A percentile compares a stretch with the other conserved stretches of the same genome.
phyloP scores from a whole-genome alignment of 1,284 basidiomycete species.

The Apiotrichum veenhuisii region DNA sequence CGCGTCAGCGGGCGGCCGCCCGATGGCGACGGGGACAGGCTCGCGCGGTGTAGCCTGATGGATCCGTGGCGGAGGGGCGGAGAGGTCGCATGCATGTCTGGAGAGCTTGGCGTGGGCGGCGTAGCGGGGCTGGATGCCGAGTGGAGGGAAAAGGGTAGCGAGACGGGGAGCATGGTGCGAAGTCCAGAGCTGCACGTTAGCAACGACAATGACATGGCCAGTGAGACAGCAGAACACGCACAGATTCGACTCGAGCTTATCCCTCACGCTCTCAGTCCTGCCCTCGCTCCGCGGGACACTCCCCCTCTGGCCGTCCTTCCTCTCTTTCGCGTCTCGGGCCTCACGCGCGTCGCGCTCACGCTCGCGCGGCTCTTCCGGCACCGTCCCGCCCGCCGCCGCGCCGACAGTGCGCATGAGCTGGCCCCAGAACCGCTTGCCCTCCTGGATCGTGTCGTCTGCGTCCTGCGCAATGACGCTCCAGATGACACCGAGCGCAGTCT shows the following conservation, averaged over 20 bases:
- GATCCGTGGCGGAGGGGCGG: not conserved
- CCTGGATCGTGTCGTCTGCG: conserved; percentile 21
- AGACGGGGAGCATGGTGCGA: conserved; percentile 5
- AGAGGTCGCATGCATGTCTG: not conserved
- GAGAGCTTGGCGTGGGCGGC: not conserved
- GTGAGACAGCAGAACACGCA: too few species aligned
- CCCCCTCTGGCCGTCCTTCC: too few species aligned
- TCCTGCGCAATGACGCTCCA: conserved; percentile 8
- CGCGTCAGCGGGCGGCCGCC: not conserved
- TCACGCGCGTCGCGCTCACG: not conserved
- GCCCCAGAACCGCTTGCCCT: conserved; percentile 41
- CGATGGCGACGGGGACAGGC: not conserved
- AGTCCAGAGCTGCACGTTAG: not conserved
- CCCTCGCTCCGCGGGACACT: too few species aligned
- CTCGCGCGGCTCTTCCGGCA: conserved; percentile 18
- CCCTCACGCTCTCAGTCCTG: not conserved
- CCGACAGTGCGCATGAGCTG: conserved; percentile 40
- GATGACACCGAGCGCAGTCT: conserved; percentile 1
- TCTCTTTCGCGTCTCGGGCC: not conserved
- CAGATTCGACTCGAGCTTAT: not conserved
- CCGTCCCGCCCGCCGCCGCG: conserved; percentile 39
- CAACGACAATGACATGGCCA: not conserved
- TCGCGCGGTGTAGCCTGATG: not conserved
- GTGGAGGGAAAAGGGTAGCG: not conserved
- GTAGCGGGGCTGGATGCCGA: not conserved